A percentile compares a stretch with the other conserved stretches of the same genome.
Evolutionary conservation across 352 stramenopile species (phyloP).

Genomic region (Phytopythium mirpurense): DNA sequence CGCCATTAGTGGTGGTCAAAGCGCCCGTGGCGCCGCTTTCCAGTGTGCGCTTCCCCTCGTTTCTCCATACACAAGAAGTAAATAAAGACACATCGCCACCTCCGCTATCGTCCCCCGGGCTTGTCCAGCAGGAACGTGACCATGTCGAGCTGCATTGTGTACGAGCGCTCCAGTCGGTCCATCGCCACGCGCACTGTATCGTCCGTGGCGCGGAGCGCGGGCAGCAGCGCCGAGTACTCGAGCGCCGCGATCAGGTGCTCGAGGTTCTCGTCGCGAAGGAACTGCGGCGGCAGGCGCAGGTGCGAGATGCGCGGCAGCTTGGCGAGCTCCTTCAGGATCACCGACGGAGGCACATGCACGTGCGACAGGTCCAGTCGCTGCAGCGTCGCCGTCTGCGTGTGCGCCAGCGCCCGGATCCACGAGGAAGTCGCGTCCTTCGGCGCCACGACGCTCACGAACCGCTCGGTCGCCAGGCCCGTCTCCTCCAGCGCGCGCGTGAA

Average conservation of each 20-base stretch:
- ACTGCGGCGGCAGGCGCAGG: constrained; percentile 50
- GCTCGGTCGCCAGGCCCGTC: constrained; percentile 32
- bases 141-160: constrained; percentile 68
- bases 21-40: neutral
- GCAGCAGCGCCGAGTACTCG: constrained; percentile 43
- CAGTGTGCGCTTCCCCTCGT: neutral
- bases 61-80: neutral
- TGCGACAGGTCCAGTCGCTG: constrained; percentile 59
- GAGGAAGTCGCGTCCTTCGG: constrained; percentile 44
- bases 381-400: constrained; percentile 47
- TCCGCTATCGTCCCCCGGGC: neutral
- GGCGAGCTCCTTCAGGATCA: constrained; percentile 52
- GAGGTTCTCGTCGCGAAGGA: constrained; percentile 66
- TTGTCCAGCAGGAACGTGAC: constrained; percentile 49
- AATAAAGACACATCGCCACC: constrained; percentile 3
- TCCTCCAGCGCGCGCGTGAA: constrained; percentile 46
- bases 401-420: constrained; percentile 53
- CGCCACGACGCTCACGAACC: constrained; percentile 62
- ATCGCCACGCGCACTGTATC: constrained; percentile 52
- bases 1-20: constrained; percentile 26
- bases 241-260: constrained; percentile 70
- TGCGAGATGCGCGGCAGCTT: constrained; percentile 53
- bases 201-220: constrained; percentile 48
- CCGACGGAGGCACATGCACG: constrained; percentile 47
- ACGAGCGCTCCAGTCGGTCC: constrained; percentile 64